Percentiles rank a stretch among this genome's conserved stretches.
Conservation (phyloP, 2,329 filamentous ascomycete genomes). For the Scorias spongiosa region DNA sequence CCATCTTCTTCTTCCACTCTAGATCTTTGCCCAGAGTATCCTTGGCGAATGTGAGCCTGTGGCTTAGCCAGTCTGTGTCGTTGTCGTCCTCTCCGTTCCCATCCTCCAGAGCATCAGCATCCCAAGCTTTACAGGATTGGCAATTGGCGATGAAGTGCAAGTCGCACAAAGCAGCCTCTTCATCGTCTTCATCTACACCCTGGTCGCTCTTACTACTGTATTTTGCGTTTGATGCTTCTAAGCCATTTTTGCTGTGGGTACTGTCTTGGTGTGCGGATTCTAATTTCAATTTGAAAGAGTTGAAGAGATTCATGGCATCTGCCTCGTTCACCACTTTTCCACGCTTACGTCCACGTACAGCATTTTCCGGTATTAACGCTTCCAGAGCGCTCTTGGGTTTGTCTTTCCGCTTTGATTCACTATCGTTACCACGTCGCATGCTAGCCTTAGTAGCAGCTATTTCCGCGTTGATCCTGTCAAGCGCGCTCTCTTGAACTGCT, state of each 20-base stretch:
- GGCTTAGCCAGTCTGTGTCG: conserved; percentile 62
- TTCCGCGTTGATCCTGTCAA: conserved; percentile 63
- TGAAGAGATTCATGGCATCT: conserved; percentile 54
- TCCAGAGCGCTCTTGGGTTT: conserved; percentile 55
- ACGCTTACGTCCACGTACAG: conserved; percentile 56
- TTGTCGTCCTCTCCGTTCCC: conserved; percentile 41
- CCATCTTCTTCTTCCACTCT: conserved; percentile 77
- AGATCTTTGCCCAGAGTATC: conserved; percentile 84
- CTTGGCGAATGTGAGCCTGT: conserved; percentile 71
- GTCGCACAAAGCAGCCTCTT: conserved; percentile 66
- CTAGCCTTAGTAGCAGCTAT: conserved; percentile 69
- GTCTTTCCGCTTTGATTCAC: conserved; percentile 29
- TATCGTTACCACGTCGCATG: conserved; percentile 48
- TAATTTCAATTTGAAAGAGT: conserved; percentile 66
- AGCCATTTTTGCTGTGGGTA: background rate
- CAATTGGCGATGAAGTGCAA: conserved; percentile 93
- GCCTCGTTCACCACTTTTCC: conserved; percentile 35
- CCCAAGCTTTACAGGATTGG: conserved; percentile 80
- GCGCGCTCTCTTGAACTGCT: conserved; percentile 8
- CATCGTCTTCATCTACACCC: conserved; percentile 38
- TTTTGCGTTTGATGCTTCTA: conserved; percentile 1
- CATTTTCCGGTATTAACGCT: conserved; percentile 57
- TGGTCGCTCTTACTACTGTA: background rate
- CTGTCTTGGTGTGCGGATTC: conserved; percentile 1
- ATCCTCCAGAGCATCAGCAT: conserved; percentile 50